A percentile compares a stretch with the other conserved stretches of the same genome.
phyloP scores from a whole-genome alignment of 1,284 basidiomycete genomes.

The Somion occarium region DNA sequence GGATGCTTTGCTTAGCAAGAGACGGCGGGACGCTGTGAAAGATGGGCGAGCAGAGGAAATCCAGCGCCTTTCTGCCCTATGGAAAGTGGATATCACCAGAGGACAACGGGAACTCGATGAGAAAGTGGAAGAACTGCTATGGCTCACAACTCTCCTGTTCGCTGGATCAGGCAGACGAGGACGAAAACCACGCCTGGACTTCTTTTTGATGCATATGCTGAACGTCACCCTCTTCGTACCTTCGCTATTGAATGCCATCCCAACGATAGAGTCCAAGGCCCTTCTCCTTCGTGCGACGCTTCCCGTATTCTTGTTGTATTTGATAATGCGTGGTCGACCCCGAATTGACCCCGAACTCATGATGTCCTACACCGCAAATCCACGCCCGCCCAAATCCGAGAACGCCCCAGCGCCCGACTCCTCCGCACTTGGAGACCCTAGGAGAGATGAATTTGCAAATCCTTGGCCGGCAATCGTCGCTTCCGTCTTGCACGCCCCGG shows the following conservation, averaged over 20 bases:
- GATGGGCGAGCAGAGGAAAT: conserved; percentile 44
- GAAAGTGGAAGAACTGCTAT: conserved; percentile 51
- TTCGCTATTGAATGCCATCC: conserved; percentile 37
- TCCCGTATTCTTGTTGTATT: conserved; percentile 37
- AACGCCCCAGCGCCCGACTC: conserved; percentile 15
- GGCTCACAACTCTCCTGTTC: conserved; percentile 47
- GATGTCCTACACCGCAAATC: conserved; percentile 47
- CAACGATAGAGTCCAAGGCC: conserved; percentile 35
- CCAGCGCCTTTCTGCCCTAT: conserved; percentile 41
- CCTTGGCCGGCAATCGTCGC: conserved; percentile 56
- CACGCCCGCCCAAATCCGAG: conserved; percentile 29
- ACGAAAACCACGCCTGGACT: conserved; percentile 53
- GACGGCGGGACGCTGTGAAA: conserved; percentile 31
- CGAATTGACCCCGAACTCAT: conserved; percentile 48
- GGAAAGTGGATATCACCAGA: conserved; percentile 37
- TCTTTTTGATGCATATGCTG: conserved; percentile 70
- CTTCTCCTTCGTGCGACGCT: conserved; percentile 46
- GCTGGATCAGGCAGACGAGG: conserved; percentile 48
- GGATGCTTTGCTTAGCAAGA: conserved; percentile 34
- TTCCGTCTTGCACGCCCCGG: conserved; percentile 50
- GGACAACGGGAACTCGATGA: conserved; percentile 35
- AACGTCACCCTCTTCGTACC: conserved; percentile 60
- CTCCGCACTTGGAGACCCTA: conserved; percentile 33
- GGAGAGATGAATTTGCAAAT: conserved; percentile 37
- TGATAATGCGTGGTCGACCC: conserved; percentile 54